phyloP scores from a whole-genome alignment of 78 protist species.

The Bodo saltans region DNA sequence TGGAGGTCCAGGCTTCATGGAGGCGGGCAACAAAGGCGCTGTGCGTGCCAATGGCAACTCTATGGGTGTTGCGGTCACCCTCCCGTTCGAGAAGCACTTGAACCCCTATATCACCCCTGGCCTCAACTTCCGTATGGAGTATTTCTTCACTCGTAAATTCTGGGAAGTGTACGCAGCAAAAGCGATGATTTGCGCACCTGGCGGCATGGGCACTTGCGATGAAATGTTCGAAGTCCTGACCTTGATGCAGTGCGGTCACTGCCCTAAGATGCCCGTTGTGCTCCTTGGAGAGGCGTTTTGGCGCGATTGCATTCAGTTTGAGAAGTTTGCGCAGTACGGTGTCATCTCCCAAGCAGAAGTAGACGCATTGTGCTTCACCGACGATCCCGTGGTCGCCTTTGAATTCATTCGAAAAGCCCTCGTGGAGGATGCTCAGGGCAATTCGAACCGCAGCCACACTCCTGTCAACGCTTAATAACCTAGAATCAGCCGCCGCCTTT shows the following conservation, averaged over 20 bases:
- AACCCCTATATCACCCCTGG: neutral
- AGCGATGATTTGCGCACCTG: neutral
- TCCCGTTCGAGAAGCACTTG: neutral
- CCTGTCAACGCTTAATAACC: too few species aligned
- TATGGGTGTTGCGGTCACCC: neutral
- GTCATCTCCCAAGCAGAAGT: neutral
- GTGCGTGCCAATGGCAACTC: neutral
- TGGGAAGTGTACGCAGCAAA: neutral
- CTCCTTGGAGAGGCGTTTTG: neutral
- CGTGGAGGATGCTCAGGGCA: neutral
- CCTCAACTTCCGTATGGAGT: neutral
- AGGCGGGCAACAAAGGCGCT: slow-evolving; percentile 35
- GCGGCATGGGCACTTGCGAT: neutral
- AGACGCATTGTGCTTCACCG: neutral
- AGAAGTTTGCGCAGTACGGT: neutral
- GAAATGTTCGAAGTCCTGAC: neutral
- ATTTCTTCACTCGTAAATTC: neutral
- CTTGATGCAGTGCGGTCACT: neutral
- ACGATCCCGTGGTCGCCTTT: neutral
- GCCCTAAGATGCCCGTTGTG: neutral
- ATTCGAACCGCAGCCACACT: too few species aligned
- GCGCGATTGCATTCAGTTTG: neutral
- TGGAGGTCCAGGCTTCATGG: slow-evolving; percentile 35
- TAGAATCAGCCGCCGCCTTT: too few species aligned
- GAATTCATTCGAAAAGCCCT: neutral